Evolutionary conservation across 306 rosid species (phyloP).

Genomic region (Trifolium pratense): DNA sequence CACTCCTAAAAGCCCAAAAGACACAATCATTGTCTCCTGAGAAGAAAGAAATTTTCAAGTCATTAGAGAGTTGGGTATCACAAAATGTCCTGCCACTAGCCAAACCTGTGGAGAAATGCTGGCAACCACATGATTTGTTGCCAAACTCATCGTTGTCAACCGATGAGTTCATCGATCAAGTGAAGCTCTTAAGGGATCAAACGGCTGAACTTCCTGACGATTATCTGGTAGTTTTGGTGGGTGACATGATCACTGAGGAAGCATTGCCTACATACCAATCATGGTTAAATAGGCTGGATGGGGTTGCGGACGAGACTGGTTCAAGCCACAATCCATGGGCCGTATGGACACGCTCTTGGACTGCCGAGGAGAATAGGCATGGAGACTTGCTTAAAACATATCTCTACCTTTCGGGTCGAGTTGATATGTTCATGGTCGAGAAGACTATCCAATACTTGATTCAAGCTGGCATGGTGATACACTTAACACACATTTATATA

Average conservation of each 20-base stretch:
- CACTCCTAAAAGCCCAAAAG: not conserved
- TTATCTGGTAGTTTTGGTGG: not conserved
- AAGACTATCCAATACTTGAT: slow-evolving; percentile 9
- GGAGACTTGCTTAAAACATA: slow-evolving; percentile 19
- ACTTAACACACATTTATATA: too few relatives aligned
- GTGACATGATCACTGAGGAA: not conserved
- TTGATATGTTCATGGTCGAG: slow-evolving; percentile 24
- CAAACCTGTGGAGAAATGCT: not conserved
- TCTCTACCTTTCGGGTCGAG: slow-evolving; percentile 19
- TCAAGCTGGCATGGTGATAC: slow-evolving; percentile 1
- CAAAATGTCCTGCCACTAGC: not conserved
- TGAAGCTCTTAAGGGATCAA: not conserved
- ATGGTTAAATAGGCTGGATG: slow-evolving; percentile 1
- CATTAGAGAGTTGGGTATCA: not conserved
- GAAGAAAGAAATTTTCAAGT: not conserved
- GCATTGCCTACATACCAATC: not conserved
- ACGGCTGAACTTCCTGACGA: not conserved
- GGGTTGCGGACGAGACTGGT: not conserved
- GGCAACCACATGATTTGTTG: not conserved
- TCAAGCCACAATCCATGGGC: slow-evolving; percentile 6
- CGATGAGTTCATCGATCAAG: not conserved
- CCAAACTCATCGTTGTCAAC: not conserved
- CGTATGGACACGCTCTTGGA: slow-evolving; percentile 23
- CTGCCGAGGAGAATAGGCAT: slow-evolving; percentile 21
- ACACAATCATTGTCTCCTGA: not conserved